phyloP scores from a whole-genome alignment of 805 yeast species.

The Kuraishia capsulata region DNA sequence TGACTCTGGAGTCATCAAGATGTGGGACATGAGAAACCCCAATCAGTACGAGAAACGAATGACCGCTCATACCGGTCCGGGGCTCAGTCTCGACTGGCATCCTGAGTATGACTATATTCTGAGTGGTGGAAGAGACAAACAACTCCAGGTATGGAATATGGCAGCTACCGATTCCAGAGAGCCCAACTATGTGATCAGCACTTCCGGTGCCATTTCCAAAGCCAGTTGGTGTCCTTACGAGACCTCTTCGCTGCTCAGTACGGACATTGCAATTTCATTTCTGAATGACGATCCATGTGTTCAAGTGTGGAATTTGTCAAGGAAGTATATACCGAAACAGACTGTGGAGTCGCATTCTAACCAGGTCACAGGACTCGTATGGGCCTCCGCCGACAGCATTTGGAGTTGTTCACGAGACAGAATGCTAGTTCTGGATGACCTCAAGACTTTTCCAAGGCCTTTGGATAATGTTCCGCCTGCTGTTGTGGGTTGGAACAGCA shows the following conservation, averaged over 20 bases:
- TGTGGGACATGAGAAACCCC: conserved; percentile 78
- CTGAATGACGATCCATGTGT: conserved; percentile 65
- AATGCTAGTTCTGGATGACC: conserved; percentile 36
- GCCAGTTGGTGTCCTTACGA: conserved; percentile 56
- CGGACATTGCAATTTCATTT: conserved; percentile 68
- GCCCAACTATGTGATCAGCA: conserved; percentile 66
- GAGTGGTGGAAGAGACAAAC: conserved; percentile 90
- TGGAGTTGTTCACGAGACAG: conserved; percentile 47
- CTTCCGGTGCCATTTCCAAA: conserved; percentile 73
- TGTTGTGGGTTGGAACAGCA: conserved; percentile 49
- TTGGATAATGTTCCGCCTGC: conserved; percentile 43
- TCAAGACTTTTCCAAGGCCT: conserved; percentile 29
- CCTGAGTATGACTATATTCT: conserved; percentile 72
- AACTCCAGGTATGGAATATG: conserved; percentile 70
- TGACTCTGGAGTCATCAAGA: conserved; percentile 81
- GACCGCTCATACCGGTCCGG: conserved; percentile 90
- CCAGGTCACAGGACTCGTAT: conserved; percentile 47
- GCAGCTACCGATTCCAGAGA: conserved; percentile 25
- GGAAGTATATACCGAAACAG: conserved; percentile 65
- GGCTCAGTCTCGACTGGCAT: conserved; percentile 81
- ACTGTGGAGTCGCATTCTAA: conserved; percentile 39
- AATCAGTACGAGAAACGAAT: conserved; percentile 55
- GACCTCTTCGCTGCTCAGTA: conserved; percentile 31
- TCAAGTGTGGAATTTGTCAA: conserved; percentile 57
- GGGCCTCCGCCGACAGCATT: conserved; percentile 35